Evolutionary conservation across 257 asterid species (phyloP), one percentile per base, ranked within the genome.

Genomic region (Phtheirospermum japonicum): DNA sequence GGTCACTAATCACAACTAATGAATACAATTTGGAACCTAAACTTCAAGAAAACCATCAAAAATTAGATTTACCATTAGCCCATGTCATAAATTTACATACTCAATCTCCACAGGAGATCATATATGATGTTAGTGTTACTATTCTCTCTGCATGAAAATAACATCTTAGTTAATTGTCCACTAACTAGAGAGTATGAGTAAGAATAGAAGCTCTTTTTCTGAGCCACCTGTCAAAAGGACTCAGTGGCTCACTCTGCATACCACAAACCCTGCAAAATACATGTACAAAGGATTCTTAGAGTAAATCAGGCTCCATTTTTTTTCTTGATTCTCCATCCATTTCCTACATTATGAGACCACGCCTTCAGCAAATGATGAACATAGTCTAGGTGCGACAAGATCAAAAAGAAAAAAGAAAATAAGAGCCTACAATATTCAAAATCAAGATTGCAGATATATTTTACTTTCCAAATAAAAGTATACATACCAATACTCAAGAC

Each of bases 401-500:
- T 7, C 56, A 48, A 37, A 34, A 20, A 10, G 12, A 65, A 59
- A 23, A 30, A 33, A 33, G 39, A 33, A 33, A 33, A 33, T 33
- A 5, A 33, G 7, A 33, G 9, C 9, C 37, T 23, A 17, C 23
- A 31, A 30, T 14, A 45, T 8, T 23, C 14, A 62, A 18, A 14
- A 36, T 55, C 45, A 65, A 59, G 61, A 66, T 59, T 17, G 16
- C 40, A 23, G 28, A 23, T 23, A 23, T 23, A 1, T 42, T n/a
- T 7, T 52, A 23, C 55, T 32, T 20, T 52, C 61, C 33, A 20
- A 76, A 28, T 50, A 14, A 49, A 57, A 64, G 48, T 30, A 56
- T 45, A 78, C 90, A 53, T 71, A 93, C 99, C 99, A 93, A 63
- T 85, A 93, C 57, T 89, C 99, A 68, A 93, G 97, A 74, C 97